Evolutionary conservation across 257 asterid species (phyloP), one percentile per base, ranked within the genome.

Genomic region (Capsicum chinense): DNA sequence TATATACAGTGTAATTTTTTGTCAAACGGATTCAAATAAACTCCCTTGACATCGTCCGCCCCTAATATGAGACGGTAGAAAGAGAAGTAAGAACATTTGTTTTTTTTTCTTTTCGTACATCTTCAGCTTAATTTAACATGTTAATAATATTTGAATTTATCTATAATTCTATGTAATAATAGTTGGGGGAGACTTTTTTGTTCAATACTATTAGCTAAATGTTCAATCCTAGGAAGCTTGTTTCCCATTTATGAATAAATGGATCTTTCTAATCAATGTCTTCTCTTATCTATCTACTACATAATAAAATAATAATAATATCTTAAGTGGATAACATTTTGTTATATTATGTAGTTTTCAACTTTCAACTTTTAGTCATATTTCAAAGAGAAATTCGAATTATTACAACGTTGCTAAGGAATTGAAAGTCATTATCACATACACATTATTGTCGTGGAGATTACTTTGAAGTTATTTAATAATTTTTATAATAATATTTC

Each of bases 191-290:
- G 5, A 39, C 44, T 39, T 39, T 39, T 39, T 39, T 39, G 44
- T 39, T 0, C 5, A 39, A 39, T 26, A 4, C 44, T 39, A 39
- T 39, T 39, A 4, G 5, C 1, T 10, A 54, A 69, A 82, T 90
- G 92, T 83, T 87, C 83, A 85, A 58, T 86, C 88, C 87, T 78
- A 83, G 92, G 92, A 84, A 64, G 79, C 92, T 88, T 91, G 89
- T 83, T 86, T 76, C 63, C 90, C 84, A 4, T 57, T 83, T 48
- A 50, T 90, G 92, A 84, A 57, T 89, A 44, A 42, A 66, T 1
- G 57, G 17, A 9, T 78, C 37, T 2, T 11, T 6, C 17, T 64
- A 3, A 21, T 21, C 83, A 13, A 67, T 19, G 64, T 68, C 59
- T 42, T 21, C 39, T 35, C 63, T 21, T 76, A 76, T 52, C 81